These are phyloP conservation scores for Styphnolobium japonicum DNA, from an alignment of 306 rosid species.

Conservation along the genomic window DNA sequence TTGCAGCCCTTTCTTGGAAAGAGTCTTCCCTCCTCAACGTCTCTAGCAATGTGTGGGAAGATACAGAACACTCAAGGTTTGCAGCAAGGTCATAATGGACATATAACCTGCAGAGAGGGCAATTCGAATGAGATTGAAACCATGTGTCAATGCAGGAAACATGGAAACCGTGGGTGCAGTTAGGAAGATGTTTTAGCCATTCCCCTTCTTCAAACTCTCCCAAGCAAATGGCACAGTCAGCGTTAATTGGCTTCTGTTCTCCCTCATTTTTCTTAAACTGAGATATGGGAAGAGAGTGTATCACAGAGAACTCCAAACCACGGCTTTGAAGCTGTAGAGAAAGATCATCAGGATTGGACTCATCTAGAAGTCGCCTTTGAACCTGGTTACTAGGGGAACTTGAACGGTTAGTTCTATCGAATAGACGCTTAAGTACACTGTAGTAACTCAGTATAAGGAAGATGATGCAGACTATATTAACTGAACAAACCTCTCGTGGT, in stretches of 20 bases:
- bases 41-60: background rate
- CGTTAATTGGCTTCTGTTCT: background rate
- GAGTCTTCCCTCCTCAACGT: constrained; percentile 10
- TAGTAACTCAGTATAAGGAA: constrained; percentile 19
- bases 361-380: constrained; percentile 19
- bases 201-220: constrained; percentile 66
- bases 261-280: constrained; percentile 42
- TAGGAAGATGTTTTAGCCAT: constrained; percentile 47
- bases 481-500: background rate
- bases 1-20: constrained; percentile 17
- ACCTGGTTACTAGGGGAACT: constrained; percentile 11
- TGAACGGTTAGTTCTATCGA: background rate
- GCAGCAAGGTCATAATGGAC: background rate
- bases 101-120: constrained; percentile 57
- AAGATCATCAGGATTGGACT: constrained; percentile 9
- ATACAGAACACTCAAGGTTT: background rate
- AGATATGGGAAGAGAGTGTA: constrained; percentile 31
- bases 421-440: background rate
- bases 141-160: constrained; percentile 50
- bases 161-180: constrained; percentile 53
- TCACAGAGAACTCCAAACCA: constrained; percentile 33
- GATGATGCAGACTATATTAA: background rate
- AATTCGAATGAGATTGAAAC: constrained; percentile 53
- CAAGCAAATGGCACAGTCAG: constrained; percentile 54
- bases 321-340: constrained; percentile 34